These are phyloP conservation scores for Colletotrichum magnum DNA, from an alignment of 2,329 filamentous ascomycete species.

Conservation along the genomic window DNA sequence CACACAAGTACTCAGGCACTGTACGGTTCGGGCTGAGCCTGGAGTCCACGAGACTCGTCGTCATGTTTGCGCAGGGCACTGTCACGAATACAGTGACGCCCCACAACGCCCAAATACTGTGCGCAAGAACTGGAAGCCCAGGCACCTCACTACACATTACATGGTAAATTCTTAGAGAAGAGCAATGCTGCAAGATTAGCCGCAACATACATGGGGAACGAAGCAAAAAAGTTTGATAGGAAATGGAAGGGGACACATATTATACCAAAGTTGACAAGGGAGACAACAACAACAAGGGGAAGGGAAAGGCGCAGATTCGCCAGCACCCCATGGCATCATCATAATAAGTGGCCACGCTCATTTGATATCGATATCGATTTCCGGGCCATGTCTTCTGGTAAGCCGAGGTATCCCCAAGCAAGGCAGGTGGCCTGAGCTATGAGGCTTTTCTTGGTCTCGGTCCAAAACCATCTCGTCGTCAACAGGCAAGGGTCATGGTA, in stretches of 20 bases:
- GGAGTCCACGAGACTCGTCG: conserved; percentile 17
- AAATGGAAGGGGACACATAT: not conserved
- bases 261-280: conserved; percentile 3
- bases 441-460: not conserved
- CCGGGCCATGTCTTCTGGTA: conserved; percentile 20
- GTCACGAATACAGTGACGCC: conserved; percentile 37
- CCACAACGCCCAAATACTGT: conserved; percentile 30
- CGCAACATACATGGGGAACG: conserved; percentile 7
- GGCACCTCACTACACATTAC: too few relatives aligned
- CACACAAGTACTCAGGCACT: not conserved
- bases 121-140: not conserved
- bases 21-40: not conserved
- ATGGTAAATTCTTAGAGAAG: too few relatives aligned
- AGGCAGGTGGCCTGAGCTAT: conserved; percentile 25
- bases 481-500: not conserved
- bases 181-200: too few relatives aligned
- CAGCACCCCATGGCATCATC: conserved; percentile 22
- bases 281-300: not conserved
- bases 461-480: not conserved
- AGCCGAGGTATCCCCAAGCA: conserved; percentile 18
- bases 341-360: conserved; percentile 31
- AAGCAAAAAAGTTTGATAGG: conserved; percentile 4
- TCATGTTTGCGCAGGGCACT: conserved; percentile 35
- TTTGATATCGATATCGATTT: conserved; percentile 34
- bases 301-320: conserved; percentile 7